Conservation (phyloP, 2,329 filamentous ascomycete genomes). For the Diplocarpon rosae region DNA sequence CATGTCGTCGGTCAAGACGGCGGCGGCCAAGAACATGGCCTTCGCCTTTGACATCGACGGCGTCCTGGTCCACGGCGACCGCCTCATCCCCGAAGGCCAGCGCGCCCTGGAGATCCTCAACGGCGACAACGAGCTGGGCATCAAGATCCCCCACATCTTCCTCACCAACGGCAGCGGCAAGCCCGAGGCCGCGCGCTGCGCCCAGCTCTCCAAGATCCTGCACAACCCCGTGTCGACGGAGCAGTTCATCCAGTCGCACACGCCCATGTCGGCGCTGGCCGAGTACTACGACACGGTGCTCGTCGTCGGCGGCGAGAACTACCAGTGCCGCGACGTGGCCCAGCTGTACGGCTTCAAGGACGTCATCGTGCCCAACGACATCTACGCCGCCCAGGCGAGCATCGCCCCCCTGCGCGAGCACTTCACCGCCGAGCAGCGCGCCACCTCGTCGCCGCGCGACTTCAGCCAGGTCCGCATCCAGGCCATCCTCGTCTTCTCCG, state of each 20-base stretch:
- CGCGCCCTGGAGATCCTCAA: conserved; percentile 60
- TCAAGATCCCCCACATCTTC: conserved; percentile 68
- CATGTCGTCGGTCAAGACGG: conserved; percentile 53
- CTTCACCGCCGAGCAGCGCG: conserved; percentile 57
- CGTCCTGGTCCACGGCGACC: conserved; percentile 63
- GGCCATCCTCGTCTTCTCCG: conserved; percentile 64
- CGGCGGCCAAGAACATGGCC: conserved; percentile 65
- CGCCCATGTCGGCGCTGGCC: conserved; percentile 62
- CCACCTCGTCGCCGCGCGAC: conserved; percentile 56
- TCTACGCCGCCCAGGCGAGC: conserved; percentile 56
- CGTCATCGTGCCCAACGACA: conserved; percentile 63
- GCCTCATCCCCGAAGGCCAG: conserved; percentile 56
- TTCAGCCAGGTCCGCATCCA: conserved; percentile 63
- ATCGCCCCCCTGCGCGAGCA: conserved; percentile 55
- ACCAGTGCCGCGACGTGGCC: conserved; percentile 62
- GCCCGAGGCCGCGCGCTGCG: conserved; percentile 51
- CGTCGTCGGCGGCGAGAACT: conserved; percentile 65
- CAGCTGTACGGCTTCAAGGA: conserved; percentile 66
- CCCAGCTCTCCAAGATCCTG: conserved; percentile 58
- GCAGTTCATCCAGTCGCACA: conserved; percentile 70
- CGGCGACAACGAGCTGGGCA: conserved; percentile 65
- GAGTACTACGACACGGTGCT: conserved; percentile 71
- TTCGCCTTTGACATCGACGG: conserved; percentile 73
- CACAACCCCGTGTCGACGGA: conserved; percentile 54
- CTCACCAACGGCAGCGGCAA: conserved; percentile 67